These are phyloP conservation scores for Marchantia polymorpha DNA, from an alignment of 225 moss, liverwort and hornwort genomes.

Conservation along the genomic window DNA sequence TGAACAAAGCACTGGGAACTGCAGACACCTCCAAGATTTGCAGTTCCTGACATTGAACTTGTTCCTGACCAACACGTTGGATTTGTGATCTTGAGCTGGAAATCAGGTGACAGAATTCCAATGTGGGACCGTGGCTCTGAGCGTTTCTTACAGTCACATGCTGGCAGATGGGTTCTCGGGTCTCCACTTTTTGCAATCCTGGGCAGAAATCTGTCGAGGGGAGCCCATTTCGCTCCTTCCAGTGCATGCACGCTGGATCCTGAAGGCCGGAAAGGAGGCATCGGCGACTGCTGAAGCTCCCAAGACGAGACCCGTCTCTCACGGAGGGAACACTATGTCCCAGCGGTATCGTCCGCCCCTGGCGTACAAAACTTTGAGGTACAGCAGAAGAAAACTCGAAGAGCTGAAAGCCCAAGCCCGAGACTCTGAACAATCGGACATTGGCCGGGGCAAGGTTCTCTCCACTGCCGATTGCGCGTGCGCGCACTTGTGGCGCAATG, in stretches of 20 bases:
- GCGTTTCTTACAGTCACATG: slow-evolving; percentile 25
- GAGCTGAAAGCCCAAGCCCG: slow-evolving; percentile 3
- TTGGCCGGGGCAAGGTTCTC: background rate
- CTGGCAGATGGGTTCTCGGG: slow-evolving; percentile 37
- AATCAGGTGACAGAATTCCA: slow-evolving; percentile 27
- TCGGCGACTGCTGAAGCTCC: background rate
- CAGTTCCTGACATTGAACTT: too few relatives aligned
- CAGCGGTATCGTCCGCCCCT: background rate
- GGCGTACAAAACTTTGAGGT: background rate
- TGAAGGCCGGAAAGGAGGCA: slow-evolving; percentile 11
- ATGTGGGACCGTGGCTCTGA: slow-evolving; percentile 26
- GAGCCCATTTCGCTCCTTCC: slow-evolving; percentile 23
- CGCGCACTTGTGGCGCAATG: slow-evolving; percentile 19
- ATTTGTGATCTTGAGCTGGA: too few relatives aligned
- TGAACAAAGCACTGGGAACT: too few relatives aligned
- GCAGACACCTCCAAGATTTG: too few relatives aligned
- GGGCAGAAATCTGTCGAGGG: slow-evolving; percentile 30
- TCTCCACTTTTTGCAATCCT: slow-evolving; percentile 29
- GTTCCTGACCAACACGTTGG: too few relatives aligned
- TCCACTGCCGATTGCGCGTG: slow-evolving; percentile 21
- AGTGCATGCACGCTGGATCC: slow-evolving; percentile 20
- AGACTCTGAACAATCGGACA: background rate
- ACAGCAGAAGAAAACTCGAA: slow-evolving; percentile 12
- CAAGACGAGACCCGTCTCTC: too few relatives aligned
- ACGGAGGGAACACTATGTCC: background rate